Evolutionary conservation across 2,329 filamentous ascomycete genomes (phyloP), one percentile per base, ranked within the genome.

Genomic region (Coniella lustricola): DNA sequence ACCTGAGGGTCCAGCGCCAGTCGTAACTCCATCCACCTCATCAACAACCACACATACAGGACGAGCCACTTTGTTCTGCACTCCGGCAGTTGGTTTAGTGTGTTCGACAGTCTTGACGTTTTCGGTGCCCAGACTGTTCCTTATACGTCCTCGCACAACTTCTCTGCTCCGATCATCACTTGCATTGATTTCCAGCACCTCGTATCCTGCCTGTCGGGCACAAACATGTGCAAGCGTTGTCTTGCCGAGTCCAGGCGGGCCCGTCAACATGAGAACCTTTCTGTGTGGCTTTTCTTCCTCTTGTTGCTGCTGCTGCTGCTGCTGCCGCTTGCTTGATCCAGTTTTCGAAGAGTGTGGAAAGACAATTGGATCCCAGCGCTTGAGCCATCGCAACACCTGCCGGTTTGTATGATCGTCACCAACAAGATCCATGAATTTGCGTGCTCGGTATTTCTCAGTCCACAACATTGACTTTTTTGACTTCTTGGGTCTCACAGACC

Each of bases 391-490:
- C 48, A 98, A 71, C 4, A 98, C 91, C 51, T 85, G 78, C 52
- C 93, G 81, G 65, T 98, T 94, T 21, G 91, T 97, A 38, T 90
- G 77, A 62, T 98, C 93, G 58, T 98, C 93, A 22, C 94, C 94
- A 41, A 95, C 88, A 0, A 98, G 74, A 57, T 98, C 93, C 57
- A 90, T 87, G 59, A 97, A 98, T 58, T 83, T 91, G 52, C 82
- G 81, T 22, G 93, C 93, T 32, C 93, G 84, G 62, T 98, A 98
- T 64, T 98, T 98, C 63, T 98, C 93, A 0, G 91, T 95, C 93
- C 93, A 98, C 62, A 98, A 72, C 29, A 88, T 65, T 0, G 80
- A 76, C 54, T 67, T 70, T 50, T 69, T 75, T 1, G 65, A 60
- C 51, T 68, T 75, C 53, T 68, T 74, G 48, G 41, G 36, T 2